A percentile compares a stretch with the other conserved stretches of the same genome.
These are phyloP conservation scores for Sequoia sempervirens DNA, from an alignment of 75 land plant genomes.

Conservation along the genomic window DNA sequence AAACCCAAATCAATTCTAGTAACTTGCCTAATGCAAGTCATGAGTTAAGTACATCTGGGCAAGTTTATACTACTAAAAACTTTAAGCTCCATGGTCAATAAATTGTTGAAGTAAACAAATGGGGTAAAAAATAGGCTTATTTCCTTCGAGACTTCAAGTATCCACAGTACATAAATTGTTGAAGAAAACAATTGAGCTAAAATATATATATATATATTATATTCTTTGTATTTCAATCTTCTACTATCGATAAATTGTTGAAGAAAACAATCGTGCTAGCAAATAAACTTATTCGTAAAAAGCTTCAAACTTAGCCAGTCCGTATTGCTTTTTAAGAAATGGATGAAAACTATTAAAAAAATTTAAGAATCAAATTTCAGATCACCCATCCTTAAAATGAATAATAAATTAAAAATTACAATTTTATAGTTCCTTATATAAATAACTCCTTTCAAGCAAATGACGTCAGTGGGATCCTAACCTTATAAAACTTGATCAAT, in stretches of 20 bases:
- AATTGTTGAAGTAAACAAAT: background rate
- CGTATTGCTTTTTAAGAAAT: too few species aligned
- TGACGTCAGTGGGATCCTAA: background rate
- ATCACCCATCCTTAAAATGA: too few species aligned
- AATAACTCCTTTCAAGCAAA: background rate
- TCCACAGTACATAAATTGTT: background rate
- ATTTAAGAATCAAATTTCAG: too few species aligned
- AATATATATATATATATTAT: too few species aligned
- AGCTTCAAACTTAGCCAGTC: too few species aligned
- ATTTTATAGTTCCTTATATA: too few species aligned
- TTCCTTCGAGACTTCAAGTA: too few species aligned
- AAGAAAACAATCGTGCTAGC: background rate
- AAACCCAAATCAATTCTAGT: background rate
- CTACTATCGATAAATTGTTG: background rate
- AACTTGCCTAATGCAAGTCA: too few species aligned
- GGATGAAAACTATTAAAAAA: too few species aligned
- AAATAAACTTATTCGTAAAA: background rate
- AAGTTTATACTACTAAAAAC: background rate
- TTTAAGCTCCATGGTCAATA: background rate
- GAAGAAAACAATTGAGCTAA: background rate
- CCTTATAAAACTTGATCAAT: background rate
- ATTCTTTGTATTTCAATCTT: background rate
- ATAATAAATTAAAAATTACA: too few species aligned
- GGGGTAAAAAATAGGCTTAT: background rate
- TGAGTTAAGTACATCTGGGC: background rate